Evolutionary conservation across 2,329 filamentous ascomycete genomes (phyloP), one percentile per base, ranked within the genome.

Genomic region (Thielaviopsis euricoi): DNA sequence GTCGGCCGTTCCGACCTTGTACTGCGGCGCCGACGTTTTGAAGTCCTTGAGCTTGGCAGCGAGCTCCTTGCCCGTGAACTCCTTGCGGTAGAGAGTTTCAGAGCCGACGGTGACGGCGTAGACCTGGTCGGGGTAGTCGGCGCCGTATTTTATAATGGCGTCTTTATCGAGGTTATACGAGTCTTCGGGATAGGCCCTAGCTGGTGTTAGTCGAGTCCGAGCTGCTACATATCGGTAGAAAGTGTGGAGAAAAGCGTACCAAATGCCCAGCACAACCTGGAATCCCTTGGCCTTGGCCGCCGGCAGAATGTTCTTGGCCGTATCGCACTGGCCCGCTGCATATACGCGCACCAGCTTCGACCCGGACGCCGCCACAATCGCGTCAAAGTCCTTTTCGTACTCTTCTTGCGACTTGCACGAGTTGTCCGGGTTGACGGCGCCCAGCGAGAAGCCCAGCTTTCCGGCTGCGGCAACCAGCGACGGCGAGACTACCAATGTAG

Each of bases 21-120:
- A 72, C 25, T 67, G 67, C 63, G 76, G 73, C 66, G 83, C 67
- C 33, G 76, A 71, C 48, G 71, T 67, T 71, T 81, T 79, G 62
- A 85, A 77, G 55, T 80, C 74, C 60, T 77, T 71, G 68, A 87
- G 85, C 69, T 82, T 82, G 58, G 69, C 70, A 55, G 81, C 69
- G 53, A 87, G 76, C 64, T 81, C 67, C 7, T 73, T 66, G 53
- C 78, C 82, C 10, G 78, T 83, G 68, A 86, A 79, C 67, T 82
- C 83, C 57, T 79, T 78, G 58, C 84, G 80, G 71, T 87, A 87
- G 52, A 87, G 73, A 6, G 78, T 77, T 72, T 88, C 85, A 15
- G 81, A 86, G 26, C 84, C 85, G 59, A 87, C 81, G 5, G 83
- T 86, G 62, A 87, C 79, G 58, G 78, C 84, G 65, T 84, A 80